These are phyloP conservation scores for Colletotrichum sp. DNA, from an alignment of 2,329 filamentous ascomycete species.

Conservation along the genomic window DNA sequence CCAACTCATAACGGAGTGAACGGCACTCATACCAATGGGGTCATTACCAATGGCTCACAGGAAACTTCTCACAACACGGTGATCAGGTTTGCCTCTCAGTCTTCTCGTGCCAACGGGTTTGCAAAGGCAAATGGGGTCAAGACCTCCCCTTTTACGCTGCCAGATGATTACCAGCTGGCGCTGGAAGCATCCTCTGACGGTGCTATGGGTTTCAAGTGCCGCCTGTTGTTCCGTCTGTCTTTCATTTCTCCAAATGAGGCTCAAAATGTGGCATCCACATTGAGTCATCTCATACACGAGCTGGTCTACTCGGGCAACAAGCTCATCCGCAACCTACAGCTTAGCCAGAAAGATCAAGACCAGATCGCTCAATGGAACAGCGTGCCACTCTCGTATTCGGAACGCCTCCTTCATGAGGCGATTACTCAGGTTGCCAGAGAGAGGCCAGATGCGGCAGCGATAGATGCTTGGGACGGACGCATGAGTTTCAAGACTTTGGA, in stretches of 20 bases:
- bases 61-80: not conserved
- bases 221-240: not conserved
- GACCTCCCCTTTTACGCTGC: not conserved
- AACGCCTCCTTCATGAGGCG: not conserved
- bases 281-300: not conserved
- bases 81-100: not conserved
- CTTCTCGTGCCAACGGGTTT: not conserved
- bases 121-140: not conserved
- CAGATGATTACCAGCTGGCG: not conserved
- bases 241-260: not conserved
- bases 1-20: not conserved
- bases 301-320: not conserved
- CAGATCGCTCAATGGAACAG: not conserved
- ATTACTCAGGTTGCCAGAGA: not conserved
- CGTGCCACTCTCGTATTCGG: not conserved
- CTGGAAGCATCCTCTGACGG: not conserved
- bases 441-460: not conserved
- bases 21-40: not conserved
- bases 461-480: constrained; percentile 1
- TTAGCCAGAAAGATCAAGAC: not conserved
- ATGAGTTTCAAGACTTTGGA: constrained; percentile 12
- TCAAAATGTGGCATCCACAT: not conserved
- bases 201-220: not conserved
- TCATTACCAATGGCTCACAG: not conserved
- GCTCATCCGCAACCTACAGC: not conserved